Base-by-base conservation (phyloP, 805 yeast genomes). In the Starmerella sirachaensis region DNA sequence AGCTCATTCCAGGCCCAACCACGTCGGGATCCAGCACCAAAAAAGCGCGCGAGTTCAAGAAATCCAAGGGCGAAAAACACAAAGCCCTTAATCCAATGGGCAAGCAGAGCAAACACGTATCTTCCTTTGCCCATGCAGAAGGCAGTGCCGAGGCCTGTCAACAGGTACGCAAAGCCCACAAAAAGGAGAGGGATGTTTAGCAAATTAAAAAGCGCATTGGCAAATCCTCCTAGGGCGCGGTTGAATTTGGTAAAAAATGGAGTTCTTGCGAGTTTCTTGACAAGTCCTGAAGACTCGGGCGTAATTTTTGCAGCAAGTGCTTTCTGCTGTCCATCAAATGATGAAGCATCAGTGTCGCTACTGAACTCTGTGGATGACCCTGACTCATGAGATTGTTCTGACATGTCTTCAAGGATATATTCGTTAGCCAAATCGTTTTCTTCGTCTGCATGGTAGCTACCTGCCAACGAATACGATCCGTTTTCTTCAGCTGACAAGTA, bases 71-170 rank as follows among this genome's bases (percentile, higher is more conserved):
- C 46, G 41, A 84, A 67, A 55, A 88, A 88, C 2, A 88, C 91
- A 18, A 88, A 91, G 43, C 98, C 98, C 59, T 88, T 88, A 58
- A 88, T 88, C 69, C 84, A 83, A 60, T 88, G 98, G 1, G 98
- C 98, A 40, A 88, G 66, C 36, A 88, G 59, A 50, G 83, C 84
- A 63, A 83, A 88, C 11, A 86, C 77, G 16, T 64, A 64, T 10
- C 50, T 54, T 3, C 74, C 86, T 58, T 71, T 61, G 27, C 94
- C 97, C 51, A 85, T 58, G 28, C 77, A 54, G 37, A 69, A 71
- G 30, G 81, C 79, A 5, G 79, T 76, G 6, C 84, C 82, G 21
- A 75, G 53, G 2, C 72, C 78, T 4, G 72, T 62, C 29, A 72
- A 31, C 13, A 77, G 51, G 52, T 81, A 75, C 19, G 70, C 63